Percentiles rank a stretch among this genome's conserved stretches.
phyloP scores from a whole-genome alignment of 2,329 filamentous ascomycete genomes.

The Cucurbitaria berberidis region DNA sequence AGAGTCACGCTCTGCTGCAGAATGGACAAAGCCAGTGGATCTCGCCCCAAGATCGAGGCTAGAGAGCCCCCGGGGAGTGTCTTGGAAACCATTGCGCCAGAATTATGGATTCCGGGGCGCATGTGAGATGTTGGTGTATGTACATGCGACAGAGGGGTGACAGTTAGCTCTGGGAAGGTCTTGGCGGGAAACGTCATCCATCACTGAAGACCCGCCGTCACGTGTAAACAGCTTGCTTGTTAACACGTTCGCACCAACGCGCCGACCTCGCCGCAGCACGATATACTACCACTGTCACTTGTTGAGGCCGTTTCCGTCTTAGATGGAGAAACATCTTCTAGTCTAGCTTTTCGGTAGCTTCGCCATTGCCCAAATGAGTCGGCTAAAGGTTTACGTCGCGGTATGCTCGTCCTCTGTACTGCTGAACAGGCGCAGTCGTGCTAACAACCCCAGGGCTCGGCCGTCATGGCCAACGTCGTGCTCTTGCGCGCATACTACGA shows the following conservation, averaged over 20 bases:
- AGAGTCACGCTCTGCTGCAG: slow-evolving; percentile 17
- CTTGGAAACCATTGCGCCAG: background rate
- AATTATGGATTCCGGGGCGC: background rate
- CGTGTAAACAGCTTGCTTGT: slow-evolving; percentile 19
- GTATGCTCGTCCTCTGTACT: slow-evolving; percentile 18
- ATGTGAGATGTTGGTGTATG: background rate
- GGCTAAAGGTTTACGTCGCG: slow-evolving; percentile 44
- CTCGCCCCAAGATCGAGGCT: slow-evolving; percentile 5
- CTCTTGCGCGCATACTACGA: slow-evolving; percentile 91
- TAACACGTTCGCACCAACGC: slow-evolving; percentile 19
- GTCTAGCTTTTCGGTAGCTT: slow-evolving; percentile 12
- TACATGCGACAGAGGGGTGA: no score
- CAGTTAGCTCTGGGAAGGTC: background rate
- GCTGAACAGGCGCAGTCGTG: slow-evolving; percentile 5
- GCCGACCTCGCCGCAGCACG: slow-evolving; percentile 17
- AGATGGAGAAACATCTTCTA: slow-evolving; percentile 19
- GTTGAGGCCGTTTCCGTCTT: slow-evolving; percentile 11
- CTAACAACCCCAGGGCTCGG: slow-evolving; percentile 62
- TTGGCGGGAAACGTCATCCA: slow-evolving; percentile 2
- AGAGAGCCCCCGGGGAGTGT: background rate
- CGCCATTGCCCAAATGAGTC: slow-evolving; percentile 35
- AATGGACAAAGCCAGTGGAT: slow-evolving; percentile 11
- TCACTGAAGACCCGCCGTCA: background rate
- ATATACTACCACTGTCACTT: slow-evolving; percentile 16
- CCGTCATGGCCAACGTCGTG: slow-evolving; percentile 81